Conservation (phyloP, 345 rosid genomes). For the Syzygium jambos region DNA sequence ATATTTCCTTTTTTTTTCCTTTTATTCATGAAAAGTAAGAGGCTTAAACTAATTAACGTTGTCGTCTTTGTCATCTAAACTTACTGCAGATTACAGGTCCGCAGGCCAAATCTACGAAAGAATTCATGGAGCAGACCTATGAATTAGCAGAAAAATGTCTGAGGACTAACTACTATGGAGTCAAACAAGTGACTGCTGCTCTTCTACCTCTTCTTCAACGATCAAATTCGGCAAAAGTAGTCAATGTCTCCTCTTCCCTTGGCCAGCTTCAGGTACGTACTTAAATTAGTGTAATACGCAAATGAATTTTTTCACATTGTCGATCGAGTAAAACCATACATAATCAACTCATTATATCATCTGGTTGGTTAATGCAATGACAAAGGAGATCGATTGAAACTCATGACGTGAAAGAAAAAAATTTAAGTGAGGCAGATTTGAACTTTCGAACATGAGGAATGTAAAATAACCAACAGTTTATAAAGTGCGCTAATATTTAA, state of each 20-base stretch:
- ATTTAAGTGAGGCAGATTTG: not conserved
- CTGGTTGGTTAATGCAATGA: not conserved
- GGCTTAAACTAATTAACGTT: not conserved
- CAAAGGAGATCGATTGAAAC: not conserved
- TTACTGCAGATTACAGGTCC: conserved; percentile 1
- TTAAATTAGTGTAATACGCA: too few relatives aligned
- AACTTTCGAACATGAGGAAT: not conserved
- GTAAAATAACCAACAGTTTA: not conserved
- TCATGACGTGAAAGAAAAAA: not conserved
- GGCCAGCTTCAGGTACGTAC: conserved; percentile 6
- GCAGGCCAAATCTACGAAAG: not conserved
- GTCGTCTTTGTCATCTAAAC: not conserved
- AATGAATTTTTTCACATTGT: too few relatives aligned
- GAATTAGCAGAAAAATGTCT: conserved; percentile 8
- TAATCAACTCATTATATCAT: not conserved
- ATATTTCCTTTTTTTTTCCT: too few relatives aligned
- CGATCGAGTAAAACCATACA: too few relatives aligned
- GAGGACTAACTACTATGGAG: conserved; percentile 14
- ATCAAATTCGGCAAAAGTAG: conserved; percentile 3
- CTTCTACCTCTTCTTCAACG: conserved; percentile 8
- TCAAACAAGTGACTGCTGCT: conserved; percentile 5
- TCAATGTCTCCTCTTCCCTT: conserved; percentile 10
- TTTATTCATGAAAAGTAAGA: too few relatives aligned
- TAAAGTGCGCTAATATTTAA: too few relatives aligned
- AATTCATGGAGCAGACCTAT: not conserved